These are phyloP conservation scores for Fusarium devonianum DNA, from an alignment of 2,329 filamentous ascomycete genomes.

Conservation along the genomic window DNA sequence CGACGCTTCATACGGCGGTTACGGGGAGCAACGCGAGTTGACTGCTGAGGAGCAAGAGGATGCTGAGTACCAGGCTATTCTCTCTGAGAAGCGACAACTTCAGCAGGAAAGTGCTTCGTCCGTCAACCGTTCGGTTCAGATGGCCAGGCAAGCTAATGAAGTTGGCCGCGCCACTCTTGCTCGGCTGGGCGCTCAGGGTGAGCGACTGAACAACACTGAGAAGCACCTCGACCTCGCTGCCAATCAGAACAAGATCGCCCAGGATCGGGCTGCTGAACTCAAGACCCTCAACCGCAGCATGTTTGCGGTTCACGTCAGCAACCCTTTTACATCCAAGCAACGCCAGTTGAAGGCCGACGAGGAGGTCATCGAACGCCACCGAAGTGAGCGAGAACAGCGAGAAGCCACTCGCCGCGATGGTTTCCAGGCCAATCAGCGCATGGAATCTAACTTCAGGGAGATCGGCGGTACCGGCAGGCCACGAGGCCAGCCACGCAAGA, in stretches of 20 bases:
- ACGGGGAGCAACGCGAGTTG: conserved; percentile 76
- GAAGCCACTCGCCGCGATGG: conserved; percentile 66
- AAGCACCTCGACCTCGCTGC: conserved; percentile 80
- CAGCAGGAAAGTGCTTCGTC: conserved; percentile 73
- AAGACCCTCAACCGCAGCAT: conserved; percentile 88
- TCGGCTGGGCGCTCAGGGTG: conserved; percentile 78
- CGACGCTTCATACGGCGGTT: conserved; percentile 55
- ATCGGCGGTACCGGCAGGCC: conserved; percentile 43
- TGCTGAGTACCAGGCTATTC: conserved; percentile 70
- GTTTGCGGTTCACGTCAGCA: conserved; percentile 83
- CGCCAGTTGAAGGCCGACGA: conserved; percentile 71
- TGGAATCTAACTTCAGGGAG: conserved; percentile 59
- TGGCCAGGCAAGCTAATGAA: conserved; percentile 54
- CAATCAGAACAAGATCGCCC: conserved; percentile 77
- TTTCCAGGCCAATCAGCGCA: conserved; percentile 59
- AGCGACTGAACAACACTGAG: conserved; percentile 82
- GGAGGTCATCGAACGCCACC: conserved; percentile 72
- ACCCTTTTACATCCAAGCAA: conserved; percentile 77
- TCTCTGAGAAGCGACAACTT: conserved; percentile 66
- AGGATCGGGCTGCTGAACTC: conserved; percentile 82
- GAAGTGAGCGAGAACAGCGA: conserved; percentile 69
- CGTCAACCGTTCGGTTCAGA: conserved; percentile 50
- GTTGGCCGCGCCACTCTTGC: conserved; percentile 75
- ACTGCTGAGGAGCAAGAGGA: conserved; percentile 82
- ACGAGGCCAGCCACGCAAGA: conserved; percentile 47